Conservation (phyloP, 257 asterid genomes). For the Fraxinus pennsylvanica region DNA sequence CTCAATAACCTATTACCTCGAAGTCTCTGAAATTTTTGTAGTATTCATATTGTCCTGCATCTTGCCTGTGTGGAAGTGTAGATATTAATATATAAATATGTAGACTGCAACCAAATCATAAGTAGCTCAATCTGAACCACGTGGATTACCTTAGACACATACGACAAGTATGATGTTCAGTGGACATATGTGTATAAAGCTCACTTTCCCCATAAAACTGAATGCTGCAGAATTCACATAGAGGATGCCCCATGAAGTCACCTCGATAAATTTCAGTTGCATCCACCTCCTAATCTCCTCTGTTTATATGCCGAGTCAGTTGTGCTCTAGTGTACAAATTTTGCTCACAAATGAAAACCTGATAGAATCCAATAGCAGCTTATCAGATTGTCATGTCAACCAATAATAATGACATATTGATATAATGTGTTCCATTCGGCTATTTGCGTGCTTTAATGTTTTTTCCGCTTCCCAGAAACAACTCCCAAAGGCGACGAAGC, state of each 20-base stretch:
- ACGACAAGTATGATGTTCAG: constrained; percentile 91
- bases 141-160: constrained; percentile 75
- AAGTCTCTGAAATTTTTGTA: constrained; percentile 81
- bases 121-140: constrained; percentile 3
- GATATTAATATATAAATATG: constrained; percentile 4
- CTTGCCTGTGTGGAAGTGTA: constrained; percentile 61
- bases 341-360: constrained; percentile 96
- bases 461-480: no score
- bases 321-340: constrained; percentile 81
- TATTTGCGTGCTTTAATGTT: no score
- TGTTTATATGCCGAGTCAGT: constrained; percentile 68
- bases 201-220: constrained; percentile 94
- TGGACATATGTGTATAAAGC: constrained; percentile 82
- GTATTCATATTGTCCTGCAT: constrained; percentile 91
- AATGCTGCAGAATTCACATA: constrained; percentile 76
- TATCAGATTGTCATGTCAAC: constrained; percentile 19
- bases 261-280: constrained; percentile 96
- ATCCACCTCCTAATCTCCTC: constrained; percentile 96
- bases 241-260: constrained; percentile 91
- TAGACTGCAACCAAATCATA: constrained; percentile 1
- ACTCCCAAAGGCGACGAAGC: no score
- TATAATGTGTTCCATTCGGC: no score
- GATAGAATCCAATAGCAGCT: constrained; percentile 23
- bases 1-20: constrained; percentile 54
- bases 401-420: not conserved